phyloP scores from a whole-genome alignment of 139 green algal genomes.

The Medakamo hakoo region DNA sequence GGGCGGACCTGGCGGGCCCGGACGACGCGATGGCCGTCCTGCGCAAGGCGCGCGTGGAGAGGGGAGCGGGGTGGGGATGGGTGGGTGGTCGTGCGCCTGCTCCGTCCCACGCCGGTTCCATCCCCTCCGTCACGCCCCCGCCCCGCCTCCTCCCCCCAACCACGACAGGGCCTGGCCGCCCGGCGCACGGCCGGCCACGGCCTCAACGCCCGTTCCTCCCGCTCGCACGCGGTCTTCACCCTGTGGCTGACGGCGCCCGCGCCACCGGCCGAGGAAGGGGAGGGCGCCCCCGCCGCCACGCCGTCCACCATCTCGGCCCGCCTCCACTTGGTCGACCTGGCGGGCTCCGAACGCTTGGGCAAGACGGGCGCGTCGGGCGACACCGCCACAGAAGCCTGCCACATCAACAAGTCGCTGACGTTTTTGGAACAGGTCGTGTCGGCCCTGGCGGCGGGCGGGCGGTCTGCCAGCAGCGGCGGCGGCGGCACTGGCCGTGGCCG shows the following conservation, averaged over 20 bases:
- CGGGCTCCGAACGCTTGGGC: slow-evolving; percentile 79
- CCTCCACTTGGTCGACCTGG: slow-evolving; percentile 90
- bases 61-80: no score
- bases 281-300: background rate
- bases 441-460: background rate
- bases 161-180: no score
- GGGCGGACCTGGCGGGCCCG: slow-evolving; percentile 31
- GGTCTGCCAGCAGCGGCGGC: background rate
- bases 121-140: no score
- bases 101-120: no score
- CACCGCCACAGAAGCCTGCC: slow-evolving; percentile 43
- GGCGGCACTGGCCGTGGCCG: slow-evolving; percentile 47
- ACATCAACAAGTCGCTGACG: slow-evolving; percentile 62
- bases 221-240: slow-evolving; percentile 68
- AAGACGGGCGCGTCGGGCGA: slow-evolving; percentile 40
- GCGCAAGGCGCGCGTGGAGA: no score
- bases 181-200: background rate
- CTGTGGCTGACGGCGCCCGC: slow-evolving; percentile 36
- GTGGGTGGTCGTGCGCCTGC: no score
- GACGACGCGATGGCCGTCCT: slow-evolving; percentile 45
- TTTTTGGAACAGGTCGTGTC: slow-evolving; percentile 17
- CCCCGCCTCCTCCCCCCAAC: no score
- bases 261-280: no score
- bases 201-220: slow-evolving; percentile 63
- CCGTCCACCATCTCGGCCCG: slow-evolving; percentile 4